phyloP scores from a whole-genome alignment of 768 basidiomycete species.

The Boletus sp. region DNA sequence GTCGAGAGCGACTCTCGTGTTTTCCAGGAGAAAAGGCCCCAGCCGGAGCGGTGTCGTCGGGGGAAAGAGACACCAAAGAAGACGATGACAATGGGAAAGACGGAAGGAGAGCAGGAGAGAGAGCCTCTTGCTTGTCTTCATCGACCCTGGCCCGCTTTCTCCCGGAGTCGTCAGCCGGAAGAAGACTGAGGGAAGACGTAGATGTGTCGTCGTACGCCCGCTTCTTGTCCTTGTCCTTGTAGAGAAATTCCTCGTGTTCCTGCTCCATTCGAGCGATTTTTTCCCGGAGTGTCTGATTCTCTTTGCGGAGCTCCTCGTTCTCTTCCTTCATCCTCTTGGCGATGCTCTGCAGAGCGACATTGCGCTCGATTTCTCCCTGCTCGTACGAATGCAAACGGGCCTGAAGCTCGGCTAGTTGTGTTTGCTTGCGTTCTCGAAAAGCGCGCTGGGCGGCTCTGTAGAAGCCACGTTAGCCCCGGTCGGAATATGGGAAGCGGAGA shows the following conservation, averaged over 20 bases:
- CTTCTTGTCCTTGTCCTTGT: constrained; percentile 49
- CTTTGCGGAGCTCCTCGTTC: constrained; percentile 68
- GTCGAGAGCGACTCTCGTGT: constrained; percentile 24
- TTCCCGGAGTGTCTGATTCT: constrained; percentile 61
- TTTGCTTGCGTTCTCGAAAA: constrained; percentile 86
- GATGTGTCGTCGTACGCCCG: constrained; percentile 55
- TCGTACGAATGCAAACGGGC: constrained; percentile 82
- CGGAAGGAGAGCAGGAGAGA: constrained; percentile 17
- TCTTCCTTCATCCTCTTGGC: constrained; percentile 86
- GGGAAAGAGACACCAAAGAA: constrained; percentile 54
- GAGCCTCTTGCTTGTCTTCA: constrained; percentile 19
- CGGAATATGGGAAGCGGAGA: not conserved
- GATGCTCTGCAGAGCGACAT: constrained; percentile 76
- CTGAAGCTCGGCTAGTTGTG: constrained; percentile 83
- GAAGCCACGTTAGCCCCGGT: constrained; percentile 7
- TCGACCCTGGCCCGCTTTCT: constrained; percentile 39
- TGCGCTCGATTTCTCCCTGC: constrained; percentile 87
- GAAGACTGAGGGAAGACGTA: constrained; percentile 25
- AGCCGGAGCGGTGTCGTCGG: constrained; percentile 34
- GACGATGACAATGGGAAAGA: constrained; percentile 39
- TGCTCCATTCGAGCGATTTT: constrained; percentile 43
- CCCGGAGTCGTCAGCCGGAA: constrained; percentile 21
- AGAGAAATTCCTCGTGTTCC: constrained; percentile 28
- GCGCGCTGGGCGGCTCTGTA: constrained; percentile 82
- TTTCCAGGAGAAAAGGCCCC: constrained; percentile 33